These are phyloP conservation scores for Heliamphora pulchella DNA, from an alignment of 179 eudicot genomes.

Conservation along the genomic window DNA sequence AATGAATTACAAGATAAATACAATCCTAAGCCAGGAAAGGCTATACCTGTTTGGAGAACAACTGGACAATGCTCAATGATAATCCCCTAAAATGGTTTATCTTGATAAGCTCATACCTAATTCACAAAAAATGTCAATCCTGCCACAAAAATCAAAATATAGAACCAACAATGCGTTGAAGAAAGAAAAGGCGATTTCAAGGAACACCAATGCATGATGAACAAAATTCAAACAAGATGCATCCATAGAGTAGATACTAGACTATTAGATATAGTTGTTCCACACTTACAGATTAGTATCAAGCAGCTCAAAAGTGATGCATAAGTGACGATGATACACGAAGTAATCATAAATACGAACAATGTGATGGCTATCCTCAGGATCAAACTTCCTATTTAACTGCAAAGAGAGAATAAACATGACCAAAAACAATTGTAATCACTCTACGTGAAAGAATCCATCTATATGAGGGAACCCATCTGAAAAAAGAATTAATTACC, in stretches of 20 bases:
- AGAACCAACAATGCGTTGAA: background rate
- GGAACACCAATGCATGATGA: too few species aligned
- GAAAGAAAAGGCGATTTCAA: too few species aligned
- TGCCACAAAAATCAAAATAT: constrained; percentile 11
- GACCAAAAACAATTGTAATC: background rate
- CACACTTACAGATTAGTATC: constrained; percentile 77
- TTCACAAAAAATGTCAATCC: constrained; percentile 11
- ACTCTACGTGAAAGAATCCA: background rate
- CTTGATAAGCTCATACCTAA: constrained; percentile 90
- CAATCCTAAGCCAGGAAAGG: constrained; percentile 19
- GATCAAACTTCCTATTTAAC: constrained; percentile 90
- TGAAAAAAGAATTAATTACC: constrained; percentile 31
- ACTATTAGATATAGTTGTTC: background rate
- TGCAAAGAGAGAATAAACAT: constrained; percentile 29
- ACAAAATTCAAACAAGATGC: background rate
- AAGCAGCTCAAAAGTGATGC: constrained; percentile 91
- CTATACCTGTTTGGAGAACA: constrained; percentile 91
- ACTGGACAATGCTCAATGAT: constrained; percentile 83
- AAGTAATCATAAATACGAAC: constrained; percentile 93
- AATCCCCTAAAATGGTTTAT: constrained; percentile 73
- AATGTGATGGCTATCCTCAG: constrained; percentile 93
- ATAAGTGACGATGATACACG: constrained; percentile 80
- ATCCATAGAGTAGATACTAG: background rate
- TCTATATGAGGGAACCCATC: background rate
- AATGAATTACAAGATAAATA: constrained; percentile 9